Evolutionary conservation across 176 grass and related monocot species (phyloP).

Genomic region (Alloteropsis semialata): DNA sequence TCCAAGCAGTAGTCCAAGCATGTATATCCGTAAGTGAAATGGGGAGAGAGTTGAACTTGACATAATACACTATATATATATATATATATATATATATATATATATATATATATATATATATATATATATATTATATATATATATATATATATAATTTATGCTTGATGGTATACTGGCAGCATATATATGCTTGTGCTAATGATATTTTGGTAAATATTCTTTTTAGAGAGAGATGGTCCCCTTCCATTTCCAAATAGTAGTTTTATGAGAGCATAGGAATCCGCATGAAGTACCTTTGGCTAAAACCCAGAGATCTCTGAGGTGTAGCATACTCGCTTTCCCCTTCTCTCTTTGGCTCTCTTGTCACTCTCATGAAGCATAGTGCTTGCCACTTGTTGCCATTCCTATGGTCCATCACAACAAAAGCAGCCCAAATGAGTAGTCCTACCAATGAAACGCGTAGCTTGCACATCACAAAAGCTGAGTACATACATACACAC

Average conservation of each 20-base stretch:
- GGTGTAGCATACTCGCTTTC: neutral
- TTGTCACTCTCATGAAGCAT: slow-evolving; percentile 29
- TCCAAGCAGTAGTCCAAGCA: neutral
- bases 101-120: too few relatives aligned
- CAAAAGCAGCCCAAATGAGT: neutral
- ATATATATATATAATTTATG: too few relatives aligned
- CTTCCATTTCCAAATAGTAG: neutral
- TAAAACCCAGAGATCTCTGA: neutral
- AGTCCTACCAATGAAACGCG: slow-evolving; percentile 4
- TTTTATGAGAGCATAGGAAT: slow-evolving; percentile 15
- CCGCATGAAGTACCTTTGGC: neutral
- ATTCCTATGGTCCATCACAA: neutral
- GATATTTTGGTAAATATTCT: neutral
- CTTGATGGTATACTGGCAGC: neutral
- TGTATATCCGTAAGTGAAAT: too few relatives aligned
- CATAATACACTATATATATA: too few relatives aligned
- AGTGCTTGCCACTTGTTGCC: slow-evolving; percentile 48
- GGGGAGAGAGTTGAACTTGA: too few relatives aligned
- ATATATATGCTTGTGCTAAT: neutral
- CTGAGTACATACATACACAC: neutral
- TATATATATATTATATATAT: too few relatives aligned
- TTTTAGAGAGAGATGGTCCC: neutral
- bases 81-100: too few relatives aligned
- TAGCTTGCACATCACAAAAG: slow-evolving; percentile 24
- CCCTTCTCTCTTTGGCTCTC: neutral